A percentile compares a stretch with the other conserved stretches of the same genome.
phyloP scores from a whole-genome alignment of 1,284 basidiomycete species.

The Ceratobasidium sp. region DNA sequence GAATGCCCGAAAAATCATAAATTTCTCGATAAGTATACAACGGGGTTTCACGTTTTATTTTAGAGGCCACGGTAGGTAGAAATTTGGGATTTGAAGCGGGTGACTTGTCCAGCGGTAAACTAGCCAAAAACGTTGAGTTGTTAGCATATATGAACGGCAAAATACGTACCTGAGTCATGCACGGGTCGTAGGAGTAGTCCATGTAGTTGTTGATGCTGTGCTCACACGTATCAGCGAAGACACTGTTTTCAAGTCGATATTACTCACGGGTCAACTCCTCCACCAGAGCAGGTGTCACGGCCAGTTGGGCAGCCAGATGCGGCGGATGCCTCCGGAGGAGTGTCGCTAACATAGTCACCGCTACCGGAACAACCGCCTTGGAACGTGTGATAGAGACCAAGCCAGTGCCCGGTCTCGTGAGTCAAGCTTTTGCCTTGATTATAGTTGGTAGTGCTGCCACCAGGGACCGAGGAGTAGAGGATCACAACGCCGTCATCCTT shows the following conservation, averaged over 20 bases:
- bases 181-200: constrained; percentile 49
- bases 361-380: constrained; percentile 67
- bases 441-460: constrained; percentile 53
- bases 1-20: not conserved
- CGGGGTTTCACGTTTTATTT: not conserved
- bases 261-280: constrained; percentile 49
- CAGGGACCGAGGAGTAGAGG: constrained; percentile 53
- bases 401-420: constrained; percentile 50
- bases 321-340: constrained; percentile 53
- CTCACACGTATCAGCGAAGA: not conserved
- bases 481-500: constrained; percentile 52
- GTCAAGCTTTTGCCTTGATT: constrained; percentile 53
- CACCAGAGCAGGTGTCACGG: constrained; percentile 50
- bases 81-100: constrained; percentile 62
- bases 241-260: not conserved
- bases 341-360: constrained; percentile 69
- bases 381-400: constrained; percentile 73
- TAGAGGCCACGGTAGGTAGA: constrained; percentile 64
- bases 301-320: constrained; percentile 50
- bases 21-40: not conserved
- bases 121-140: constrained; percentile 58
- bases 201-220: constrained; percentile 49
- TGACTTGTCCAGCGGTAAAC: constrained; percentile 66
- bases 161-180: constrained; percentile 48
- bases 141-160: not conserved